Evolutionary conservation across 2,329 filamentous ascomycete species (phyloP).

Genomic region (Paraphaeosphaeria sporulosa): DNA sequence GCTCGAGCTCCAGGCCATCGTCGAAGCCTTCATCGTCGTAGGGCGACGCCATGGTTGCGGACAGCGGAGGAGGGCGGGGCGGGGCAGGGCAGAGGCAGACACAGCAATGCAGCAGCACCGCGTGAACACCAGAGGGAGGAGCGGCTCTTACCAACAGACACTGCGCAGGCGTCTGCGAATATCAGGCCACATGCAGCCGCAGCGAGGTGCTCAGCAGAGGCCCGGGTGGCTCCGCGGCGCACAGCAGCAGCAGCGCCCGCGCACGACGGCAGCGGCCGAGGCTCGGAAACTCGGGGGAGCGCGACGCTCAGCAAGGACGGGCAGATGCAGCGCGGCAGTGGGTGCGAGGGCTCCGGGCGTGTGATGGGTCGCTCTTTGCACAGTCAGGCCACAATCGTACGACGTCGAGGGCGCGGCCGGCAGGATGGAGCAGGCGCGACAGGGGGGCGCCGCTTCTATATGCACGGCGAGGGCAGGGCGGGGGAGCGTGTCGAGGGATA

Average conservation of each 20-base stretch:
- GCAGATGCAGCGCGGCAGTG: not conserved
- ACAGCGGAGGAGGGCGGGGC: not conserved
- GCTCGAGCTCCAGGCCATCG: slow-evolving; percentile 47
- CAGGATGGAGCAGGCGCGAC: not conserved
- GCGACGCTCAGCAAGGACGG: not conserved
- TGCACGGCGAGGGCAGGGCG: not conserved
- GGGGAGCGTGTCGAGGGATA: not conserved
- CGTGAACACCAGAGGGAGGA: not conserved
- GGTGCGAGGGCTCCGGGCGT: not conserved
- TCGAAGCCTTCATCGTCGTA: slow-evolving; percentile 31
- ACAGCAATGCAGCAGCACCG: not conserved
- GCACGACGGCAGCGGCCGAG: not conserved
- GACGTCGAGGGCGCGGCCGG: not conserved
- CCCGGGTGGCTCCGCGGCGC: slow-evolving; percentile 17
- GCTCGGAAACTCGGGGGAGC: not conserved
- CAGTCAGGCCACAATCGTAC: slow-evolving; percentile 2
- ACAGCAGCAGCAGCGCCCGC: slow-evolving; percentile 52
- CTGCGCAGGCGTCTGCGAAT: not conserved
- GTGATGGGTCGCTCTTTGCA: not conserved
- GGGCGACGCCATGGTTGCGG: slow-evolving; percentile 4
- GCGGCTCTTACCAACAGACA: not conserved
- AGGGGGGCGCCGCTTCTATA: not conserved
- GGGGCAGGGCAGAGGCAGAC: not conserved
- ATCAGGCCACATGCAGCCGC: not conserved
- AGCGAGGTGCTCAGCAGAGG: not conserved